A percentile compares a stretch with the other conserved stretches of the same genome.
These are phyloP conservation scores for Cryptococcus wingfieldii DNA, from an alignment of 1,284 basidiomycete species.

Conservation along the genomic window DNA sequence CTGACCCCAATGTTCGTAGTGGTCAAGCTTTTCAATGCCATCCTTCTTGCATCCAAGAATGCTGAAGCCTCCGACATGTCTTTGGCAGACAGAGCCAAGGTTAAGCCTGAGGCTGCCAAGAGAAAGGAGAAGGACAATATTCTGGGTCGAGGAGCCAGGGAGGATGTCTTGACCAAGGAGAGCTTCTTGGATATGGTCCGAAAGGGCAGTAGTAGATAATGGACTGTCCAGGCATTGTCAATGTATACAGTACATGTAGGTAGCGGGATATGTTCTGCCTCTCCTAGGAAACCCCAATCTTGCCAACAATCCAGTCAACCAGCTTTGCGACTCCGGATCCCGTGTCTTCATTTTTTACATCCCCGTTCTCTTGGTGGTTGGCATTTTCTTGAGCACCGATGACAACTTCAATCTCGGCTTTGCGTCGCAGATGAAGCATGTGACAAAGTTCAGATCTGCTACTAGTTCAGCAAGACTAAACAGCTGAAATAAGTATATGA, in stretches of 20 bases:
- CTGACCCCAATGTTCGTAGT: slow-evolving; percentile 23
- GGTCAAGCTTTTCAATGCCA: slow-evolving; percentile 52
- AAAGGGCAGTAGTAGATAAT: slow-evolving; percentile 23
- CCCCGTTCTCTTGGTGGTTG: neutral
- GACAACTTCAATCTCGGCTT: slow-evolving; percentile 84
- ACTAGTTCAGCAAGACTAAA: neutral
- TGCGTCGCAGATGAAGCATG: slow-evolving; percentile 71
- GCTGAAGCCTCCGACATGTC: slow-evolving; percentile 31
- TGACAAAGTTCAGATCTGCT: slow-evolving; percentile 64
- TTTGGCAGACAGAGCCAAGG: slow-evolving; percentile 32
- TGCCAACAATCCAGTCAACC: neutral
- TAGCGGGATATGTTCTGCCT: neutral
- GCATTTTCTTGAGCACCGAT: neutral
- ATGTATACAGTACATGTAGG: neutral
- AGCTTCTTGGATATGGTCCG: slow-evolving; percentile 51
- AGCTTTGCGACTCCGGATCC: neutral
- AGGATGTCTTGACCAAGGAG: slow-evolving; percentile 47
- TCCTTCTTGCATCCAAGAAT: slow-evolving; percentile 44
- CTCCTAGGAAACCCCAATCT: neutral
- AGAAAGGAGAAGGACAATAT: slow-evolving; percentile 49
- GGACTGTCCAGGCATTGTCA: neutral
- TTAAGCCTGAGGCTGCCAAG: slow-evolving; percentile 37
- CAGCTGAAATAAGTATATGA: slow-evolving; percentile 3
- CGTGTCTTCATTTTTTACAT: neutral
- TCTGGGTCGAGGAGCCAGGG: slow-evolving; percentile 44